These are phyloP conservation scores for Penicillium manginii DNA, from an alignment of 495 filamentous ascomycete genomes.

Conservation along the genomic window DNA sequence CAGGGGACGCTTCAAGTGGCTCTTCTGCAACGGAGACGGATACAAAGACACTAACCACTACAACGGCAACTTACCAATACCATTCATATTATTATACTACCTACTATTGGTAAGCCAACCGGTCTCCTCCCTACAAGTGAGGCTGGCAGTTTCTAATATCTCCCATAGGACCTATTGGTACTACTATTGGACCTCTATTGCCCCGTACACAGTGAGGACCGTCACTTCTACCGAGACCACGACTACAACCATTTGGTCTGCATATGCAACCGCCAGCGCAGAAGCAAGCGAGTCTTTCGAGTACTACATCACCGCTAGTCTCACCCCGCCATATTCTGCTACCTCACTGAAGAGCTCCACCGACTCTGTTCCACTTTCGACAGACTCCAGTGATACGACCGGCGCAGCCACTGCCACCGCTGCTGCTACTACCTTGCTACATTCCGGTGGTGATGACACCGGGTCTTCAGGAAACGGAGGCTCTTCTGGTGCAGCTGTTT, in stretches of 20 bases:
- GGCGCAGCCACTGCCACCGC: not conserved
- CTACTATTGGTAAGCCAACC: slow-evolving; percentile 23
- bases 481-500: not conserved
- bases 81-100: slow-evolving; percentile 26
- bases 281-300: slow-evolving; percentile 16
- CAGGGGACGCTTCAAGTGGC: slow-evolving; percentile 2
- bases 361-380: slow-evolving; percentile 11
- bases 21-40: not conserved
- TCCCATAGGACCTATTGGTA: slow-evolving; percentile 27
- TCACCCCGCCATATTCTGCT: slow-evolving; percentile 19
- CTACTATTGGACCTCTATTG: slow-evolving; percentile 29
- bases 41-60: slow-evolving; percentile 6
- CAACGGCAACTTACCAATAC: slow-evolving; percentile 5
- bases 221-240: slow-evolving; percentile 27
- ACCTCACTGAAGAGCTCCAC: slow-evolving; percentile 23
- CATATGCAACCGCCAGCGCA: slow-evolving; percentile 14
- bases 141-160: not conserved
- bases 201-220: slow-evolving; percentile 21
- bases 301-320: slow-evolving; percentile 1
- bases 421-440: not conserved
- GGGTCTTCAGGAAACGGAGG: not conserved
- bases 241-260: slow-evolving; percentile 23
- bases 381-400: not conserved
- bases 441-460: not conserved
- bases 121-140: no score